A percentile compares a stretch with the other conserved stretches of the same genome.
Conservation (phyloP, 1,284 basidiomycete species). For the Tylopilus sp. region DNA sequence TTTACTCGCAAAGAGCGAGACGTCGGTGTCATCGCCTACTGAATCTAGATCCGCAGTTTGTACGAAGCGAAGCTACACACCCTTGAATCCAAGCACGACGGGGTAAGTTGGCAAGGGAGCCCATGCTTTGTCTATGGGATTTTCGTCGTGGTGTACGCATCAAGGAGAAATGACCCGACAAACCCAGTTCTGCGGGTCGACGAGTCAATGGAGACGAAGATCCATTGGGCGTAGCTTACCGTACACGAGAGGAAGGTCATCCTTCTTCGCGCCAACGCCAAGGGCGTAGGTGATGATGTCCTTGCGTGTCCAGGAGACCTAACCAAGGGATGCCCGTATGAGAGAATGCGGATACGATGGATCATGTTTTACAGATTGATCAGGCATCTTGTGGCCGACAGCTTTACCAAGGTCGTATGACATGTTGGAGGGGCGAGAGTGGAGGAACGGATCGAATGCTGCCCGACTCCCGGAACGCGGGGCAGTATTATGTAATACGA, state of each 20-base stretch:
- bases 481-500: neutral
- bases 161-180: conserved; percentile 2
- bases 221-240: conserved; percentile 15
- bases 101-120: conserved; percentile 56
- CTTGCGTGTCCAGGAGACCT: conserved; percentile 35
- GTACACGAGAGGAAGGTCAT: conserved; percentile 32
- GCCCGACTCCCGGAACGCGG: neutral
- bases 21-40: conserved; percentile 53
- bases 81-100: conserved; percentile 55
- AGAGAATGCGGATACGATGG: neutral
- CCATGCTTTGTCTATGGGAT: conserved; percentile 43
- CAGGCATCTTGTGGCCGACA: conserved; percentile 18
- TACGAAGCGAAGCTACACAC: conserved; percentile 23
- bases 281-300: conserved; percentile 31
- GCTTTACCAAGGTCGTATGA: conserved; percentile 31
- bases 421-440: too few species aligned
- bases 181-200: conserved; percentile 31
- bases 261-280: conserved; percentile 31
- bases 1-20: conserved; percentile 60
- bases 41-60: neutral
- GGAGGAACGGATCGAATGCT: too few species aligned
- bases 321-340: neutral
- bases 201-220: neutral
- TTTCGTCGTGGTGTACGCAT: neutral
- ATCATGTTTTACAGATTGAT: conserved; percentile 20